Percentiles rank a stretch among this genome's conserved stretches.
Evolutionary conservation across 495 filamentous ascomycete genomes (phyloP).

Genomic region (Aspergillus steynii): DNA sequence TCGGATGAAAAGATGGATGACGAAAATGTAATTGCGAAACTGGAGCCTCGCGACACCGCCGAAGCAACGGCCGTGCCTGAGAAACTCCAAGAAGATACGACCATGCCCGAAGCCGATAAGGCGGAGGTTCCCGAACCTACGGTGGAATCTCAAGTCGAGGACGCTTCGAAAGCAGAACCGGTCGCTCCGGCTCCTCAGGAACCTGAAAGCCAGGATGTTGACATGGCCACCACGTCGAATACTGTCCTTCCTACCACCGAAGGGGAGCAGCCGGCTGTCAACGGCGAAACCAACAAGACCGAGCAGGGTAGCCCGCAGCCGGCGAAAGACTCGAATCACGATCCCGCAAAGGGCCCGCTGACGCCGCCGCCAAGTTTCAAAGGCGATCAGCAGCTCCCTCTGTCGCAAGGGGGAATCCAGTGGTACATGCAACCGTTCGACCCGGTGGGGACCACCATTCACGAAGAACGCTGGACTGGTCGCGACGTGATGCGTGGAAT

Average conservation of each 20-base stretch:
- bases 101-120: conserved; percentile 11
- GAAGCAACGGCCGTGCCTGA: conserved; percentile 9
- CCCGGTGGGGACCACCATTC: conserved; percentile 70
- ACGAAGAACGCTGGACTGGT: conserved; percentile 77
- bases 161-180: neutral
- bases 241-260: conserved; percentile 10
- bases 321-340: conserved; percentile 22
- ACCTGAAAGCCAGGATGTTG: conserved; percentile 2
- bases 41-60: conserved; percentile 13
- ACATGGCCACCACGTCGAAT: neutral
- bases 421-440: conserved; percentile 89
- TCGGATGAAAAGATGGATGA: conserved; percentile 27
- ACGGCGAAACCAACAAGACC: conserved; percentile 22
- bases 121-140: conserved; percentile 5
- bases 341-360: conserved; percentile 28
- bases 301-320: conserved; percentile 45
- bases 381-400: conserved; percentile 53
- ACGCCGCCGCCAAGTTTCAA: conserved; percentile 50
- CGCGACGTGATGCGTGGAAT: conserved; percentile 72
- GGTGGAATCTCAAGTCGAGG: conserved; percentile 5
- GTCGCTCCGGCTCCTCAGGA: conserved; percentile 1
- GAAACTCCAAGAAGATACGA: conserved; percentile 4
- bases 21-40: conserved; percentile 21
- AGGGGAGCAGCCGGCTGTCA: conserved; percentile 9
- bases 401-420: conserved; percentile 73